phyloP scores from a whole-genome alignment of 2,329 filamentous ascomycete genomes.

The Rutstroemia sp. region DNA sequence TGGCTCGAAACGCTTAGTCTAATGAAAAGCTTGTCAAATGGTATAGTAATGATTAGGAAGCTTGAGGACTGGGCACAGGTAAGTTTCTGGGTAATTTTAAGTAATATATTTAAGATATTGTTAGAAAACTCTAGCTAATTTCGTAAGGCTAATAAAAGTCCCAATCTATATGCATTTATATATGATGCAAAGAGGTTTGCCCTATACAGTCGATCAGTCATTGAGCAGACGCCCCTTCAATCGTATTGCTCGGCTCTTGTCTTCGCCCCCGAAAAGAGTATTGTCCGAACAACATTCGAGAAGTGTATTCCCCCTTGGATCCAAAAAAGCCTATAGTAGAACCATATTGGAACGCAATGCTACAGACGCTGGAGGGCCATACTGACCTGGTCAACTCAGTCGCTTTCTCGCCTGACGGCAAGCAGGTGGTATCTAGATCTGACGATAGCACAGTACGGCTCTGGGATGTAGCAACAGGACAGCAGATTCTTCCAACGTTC shows the following conservation, averaged over 20 bases:
- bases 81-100: not conserved
- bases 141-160: too few species aligned
- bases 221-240: too few species aligned
- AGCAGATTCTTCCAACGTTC: constrained; percentile 28
- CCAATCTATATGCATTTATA: too few species aligned
- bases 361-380: constrained; percentile 2
- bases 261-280: not conserved
- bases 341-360: not conserved
- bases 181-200: too few species aligned
- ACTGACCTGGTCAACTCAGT: not conserved
- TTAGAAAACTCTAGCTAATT: not conserved
- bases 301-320: not conserved
- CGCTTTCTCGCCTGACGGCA: constrained; percentile 8
- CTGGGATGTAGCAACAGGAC: constrained; percentile 29
- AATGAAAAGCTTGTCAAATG: not conserved
- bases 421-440: not conserved
- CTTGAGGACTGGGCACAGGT: not conserved
- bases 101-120: too few species aligned
- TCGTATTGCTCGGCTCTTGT: not conserved
- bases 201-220: too few species aligned
- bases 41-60: constrained; percentile 1
- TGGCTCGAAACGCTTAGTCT: not conserved
- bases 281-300: not conserved
- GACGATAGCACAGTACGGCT: constrained; percentile 63
- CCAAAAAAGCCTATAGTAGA: not conserved